phyloP scores from a whole-genome alignment of 441 rosid genomes.

The Theobroma grandiflorum region DNA sequence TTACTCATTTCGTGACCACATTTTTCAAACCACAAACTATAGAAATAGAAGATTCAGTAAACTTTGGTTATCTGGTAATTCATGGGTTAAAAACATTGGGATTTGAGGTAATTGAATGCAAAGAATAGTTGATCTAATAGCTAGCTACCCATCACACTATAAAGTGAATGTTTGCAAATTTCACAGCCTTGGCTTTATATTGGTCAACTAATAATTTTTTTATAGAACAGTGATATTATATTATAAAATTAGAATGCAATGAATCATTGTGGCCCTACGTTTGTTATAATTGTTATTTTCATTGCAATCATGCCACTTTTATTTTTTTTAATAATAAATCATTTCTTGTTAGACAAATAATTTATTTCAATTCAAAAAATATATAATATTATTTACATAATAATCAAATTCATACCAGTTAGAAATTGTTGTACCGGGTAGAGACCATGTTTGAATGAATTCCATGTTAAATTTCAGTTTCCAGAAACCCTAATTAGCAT shows the following conservation, averaged over 20 bases:
- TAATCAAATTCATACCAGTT: not conserved
- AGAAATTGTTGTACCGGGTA: no score
- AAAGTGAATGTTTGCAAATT: not conserved
- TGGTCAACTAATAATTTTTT: not conserved
- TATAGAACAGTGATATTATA: not conserved
- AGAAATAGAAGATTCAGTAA: not conserved
- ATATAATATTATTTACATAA: not conserved
- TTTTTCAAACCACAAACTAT: not conserved
- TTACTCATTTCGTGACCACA: constrained; percentile 37
- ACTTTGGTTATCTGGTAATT: not conserved
- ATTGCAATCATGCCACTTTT: not conserved
- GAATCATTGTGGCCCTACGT: not conserved
- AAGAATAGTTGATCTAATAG: not conserved
- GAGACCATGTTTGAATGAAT: no score
- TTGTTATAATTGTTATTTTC: not conserved
- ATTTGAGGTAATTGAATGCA: not conserved
- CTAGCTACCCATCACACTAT: not conserved
- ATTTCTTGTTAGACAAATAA: not conserved
- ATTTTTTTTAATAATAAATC: not conserved
- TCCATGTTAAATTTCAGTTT: not conserved
- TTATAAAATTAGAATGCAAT: not conserved
- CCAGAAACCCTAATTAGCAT: not conserved
- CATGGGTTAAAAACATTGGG: not conserved
- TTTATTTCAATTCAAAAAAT: not conserved
- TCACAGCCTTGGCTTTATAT: not conserved